These are phyloP conservation scores for Fusarium avenaceum DNA, from an alignment of 2,329 filamentous ascomycete genomes.

Conservation along the genomic window DNA sequence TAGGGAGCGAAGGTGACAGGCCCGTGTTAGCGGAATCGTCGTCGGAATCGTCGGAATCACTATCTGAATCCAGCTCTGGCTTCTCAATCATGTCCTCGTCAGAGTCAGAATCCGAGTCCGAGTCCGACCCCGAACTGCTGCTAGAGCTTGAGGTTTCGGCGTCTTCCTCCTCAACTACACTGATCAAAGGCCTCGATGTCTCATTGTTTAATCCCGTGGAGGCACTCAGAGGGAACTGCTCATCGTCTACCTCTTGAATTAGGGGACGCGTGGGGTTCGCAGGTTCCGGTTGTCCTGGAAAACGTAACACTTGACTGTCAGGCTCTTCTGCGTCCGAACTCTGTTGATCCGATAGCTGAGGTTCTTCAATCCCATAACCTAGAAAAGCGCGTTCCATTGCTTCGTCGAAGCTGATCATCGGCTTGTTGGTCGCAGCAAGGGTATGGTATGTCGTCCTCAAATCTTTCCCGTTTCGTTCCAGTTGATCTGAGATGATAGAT, in stretches of 20 bases:
- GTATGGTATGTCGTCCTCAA: conserved; percentile 56
- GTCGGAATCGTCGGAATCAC: conserved; percentile 25
- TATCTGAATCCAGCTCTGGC: conserved; percentile 38
- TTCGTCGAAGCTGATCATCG: conserved; percentile 52
- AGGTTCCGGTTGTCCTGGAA: conserved; percentile 13
- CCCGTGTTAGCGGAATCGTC: neutral
- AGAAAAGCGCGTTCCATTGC: conserved; percentile 51
- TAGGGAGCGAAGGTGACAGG: neutral
- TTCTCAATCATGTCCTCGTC: conserved; percentile 56
- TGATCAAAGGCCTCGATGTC: conserved; percentile 6
- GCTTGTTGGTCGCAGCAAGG: conserved; percentile 52
- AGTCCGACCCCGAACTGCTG: conserved; percentile 50
- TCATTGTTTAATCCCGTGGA: neutral
- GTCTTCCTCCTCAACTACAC: conserved; percentile 19
- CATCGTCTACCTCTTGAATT: conserved; percentile 49
- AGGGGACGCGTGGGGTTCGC: conserved; percentile 45
- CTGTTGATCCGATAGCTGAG: conserved; percentile 12
- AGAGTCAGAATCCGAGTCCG: conserved; percentile 47
- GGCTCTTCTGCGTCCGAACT: conserved; percentile 12
- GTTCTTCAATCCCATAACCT: conserved; percentile 8
- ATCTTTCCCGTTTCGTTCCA: conserved; percentile 54
- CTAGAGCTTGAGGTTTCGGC: conserved; percentile 36
- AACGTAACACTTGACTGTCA: conserved; percentile 18
- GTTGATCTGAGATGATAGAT: conserved; percentile 54
- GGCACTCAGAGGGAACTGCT: neutral